Conservation (phyloP, 75 land plant genomes). For the Larix kaempferi region DNA sequence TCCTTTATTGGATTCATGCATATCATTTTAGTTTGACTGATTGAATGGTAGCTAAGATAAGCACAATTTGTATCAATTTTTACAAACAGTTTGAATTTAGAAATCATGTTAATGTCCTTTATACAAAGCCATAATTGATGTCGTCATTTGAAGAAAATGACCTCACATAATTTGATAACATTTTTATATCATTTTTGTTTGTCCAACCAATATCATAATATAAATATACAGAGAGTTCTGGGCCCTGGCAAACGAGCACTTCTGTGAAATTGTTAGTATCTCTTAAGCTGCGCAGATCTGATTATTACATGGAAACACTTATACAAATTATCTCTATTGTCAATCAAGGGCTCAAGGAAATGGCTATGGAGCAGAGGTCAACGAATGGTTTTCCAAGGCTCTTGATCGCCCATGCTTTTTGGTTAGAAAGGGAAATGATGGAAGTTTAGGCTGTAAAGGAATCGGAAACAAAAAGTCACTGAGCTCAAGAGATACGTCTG, state of each 20-base stretch:
- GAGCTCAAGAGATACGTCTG: slow-evolving; percentile 31
- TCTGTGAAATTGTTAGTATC: background rate
- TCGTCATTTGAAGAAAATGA: background rate
- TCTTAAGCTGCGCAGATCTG: background rate
- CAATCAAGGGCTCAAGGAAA: slow-evolving; percentile 54
- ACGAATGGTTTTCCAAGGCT: slow-evolving; percentile 76
- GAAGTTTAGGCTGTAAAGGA: slow-evolving; percentile 5
- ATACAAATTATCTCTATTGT: background rate
- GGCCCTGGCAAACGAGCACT: background rate
- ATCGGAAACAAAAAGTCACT: slow-evolving; percentile 10
- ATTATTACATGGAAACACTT: background rate
- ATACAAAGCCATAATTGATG: background rate
- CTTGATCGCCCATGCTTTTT: slow-evolving; percentile 63
- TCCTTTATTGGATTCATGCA: too few relatives aligned
- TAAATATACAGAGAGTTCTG: background rate
- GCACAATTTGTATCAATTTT: too few relatives aligned
- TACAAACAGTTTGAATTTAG: background rate
- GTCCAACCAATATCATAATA: background rate
- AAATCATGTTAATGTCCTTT: background rate
- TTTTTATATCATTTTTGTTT: background rate
- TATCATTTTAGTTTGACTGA: too few relatives aligned
- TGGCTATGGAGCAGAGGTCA: slow-evolving; percentile 49
- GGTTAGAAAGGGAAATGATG: slow-evolving; percentile 33
- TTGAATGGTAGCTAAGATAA: too few relatives aligned
- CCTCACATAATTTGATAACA: background rate